phyloP scores from a whole-genome alignment of 2,329 filamentous ascomycete genomes.

The Xylariomycetidae sp. region DNA sequence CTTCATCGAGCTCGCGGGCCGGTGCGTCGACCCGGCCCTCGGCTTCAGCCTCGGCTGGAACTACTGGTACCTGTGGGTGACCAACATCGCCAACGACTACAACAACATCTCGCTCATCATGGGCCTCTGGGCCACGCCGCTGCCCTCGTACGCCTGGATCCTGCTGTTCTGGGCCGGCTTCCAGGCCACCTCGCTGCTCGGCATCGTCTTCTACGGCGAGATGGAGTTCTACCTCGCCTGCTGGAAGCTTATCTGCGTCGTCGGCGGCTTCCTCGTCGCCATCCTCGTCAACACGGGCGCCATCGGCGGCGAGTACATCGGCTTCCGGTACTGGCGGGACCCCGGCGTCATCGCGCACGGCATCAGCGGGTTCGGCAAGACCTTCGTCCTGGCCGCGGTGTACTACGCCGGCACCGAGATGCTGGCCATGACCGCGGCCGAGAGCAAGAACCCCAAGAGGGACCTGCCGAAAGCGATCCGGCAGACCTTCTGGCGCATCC shows the following conservation, averaged over 20 bases:
- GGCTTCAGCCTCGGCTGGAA: slow-evolving; percentile 45
- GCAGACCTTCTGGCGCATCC: slow-evolving; percentile 27
- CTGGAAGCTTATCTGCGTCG: slow-evolving; percentile 29
- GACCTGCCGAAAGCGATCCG: slow-evolving; percentile 26
- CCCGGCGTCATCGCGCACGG: slow-evolving; percentile 30
- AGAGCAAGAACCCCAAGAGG: slow-evolving; percentile 25
- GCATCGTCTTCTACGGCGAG: slow-evolving; percentile 25
- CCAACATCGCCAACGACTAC: slow-evolving; percentile 37
- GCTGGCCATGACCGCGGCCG: slow-evolving; percentile 30
- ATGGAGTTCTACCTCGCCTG: slow-evolving; percentile 28
- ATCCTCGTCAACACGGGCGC: slow-evolving; percentile 31
- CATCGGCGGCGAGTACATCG: slow-evolving; percentile 30
- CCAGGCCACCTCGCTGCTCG: slow-evolving; percentile 32
- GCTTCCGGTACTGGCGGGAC: slow-evolving; percentile 29
- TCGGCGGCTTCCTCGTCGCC: slow-evolving; percentile 28
- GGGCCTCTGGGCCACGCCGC: slow-evolving; percentile 37
- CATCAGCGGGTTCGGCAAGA: slow-evolving; percentile 30
- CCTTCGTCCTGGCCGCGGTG: slow-evolving; percentile 30
- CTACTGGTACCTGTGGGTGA: slow-evolving; percentile 44
- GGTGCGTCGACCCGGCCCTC: slow-evolving; percentile 45
- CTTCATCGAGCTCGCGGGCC: slow-evolving; percentile 45
- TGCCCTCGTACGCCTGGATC: slow-evolving; percentile 42
- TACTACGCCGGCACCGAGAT: slow-evolving; percentile 33
- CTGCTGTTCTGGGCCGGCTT: slow-evolving; percentile 41
- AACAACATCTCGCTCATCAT: slow-evolving; percentile 41